Conservation (phyloP, 768 basidiomycete genomes). For the Pulveroboletus sp. region DNA sequence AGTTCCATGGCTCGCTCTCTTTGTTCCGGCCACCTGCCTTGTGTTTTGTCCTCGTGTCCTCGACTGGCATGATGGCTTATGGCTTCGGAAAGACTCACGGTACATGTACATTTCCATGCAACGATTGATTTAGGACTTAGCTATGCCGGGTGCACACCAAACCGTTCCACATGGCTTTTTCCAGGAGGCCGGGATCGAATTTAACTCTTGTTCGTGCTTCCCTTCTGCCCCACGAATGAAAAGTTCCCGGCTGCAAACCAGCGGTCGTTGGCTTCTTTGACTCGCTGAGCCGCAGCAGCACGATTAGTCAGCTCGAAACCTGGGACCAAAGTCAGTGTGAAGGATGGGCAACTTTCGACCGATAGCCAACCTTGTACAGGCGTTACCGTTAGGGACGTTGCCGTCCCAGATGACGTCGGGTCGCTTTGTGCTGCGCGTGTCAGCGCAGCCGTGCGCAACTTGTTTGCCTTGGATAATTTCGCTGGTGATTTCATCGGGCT, state of each 20-base stretch:
- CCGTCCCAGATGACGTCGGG: conserved; percentile 68
- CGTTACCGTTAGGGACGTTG: conserved; percentile 90
- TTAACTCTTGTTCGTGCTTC: conserved; percentile 26
- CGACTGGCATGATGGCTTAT: conserved; percentile 17
- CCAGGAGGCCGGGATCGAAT: neutral
- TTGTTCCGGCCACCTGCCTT: neutral
- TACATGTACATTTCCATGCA: conserved; percentile 14
- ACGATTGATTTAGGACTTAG: neutral
- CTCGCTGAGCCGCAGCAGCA: conserved; percentile 74
- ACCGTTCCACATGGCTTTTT: neutral
- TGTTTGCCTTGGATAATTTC: conserved; percentile 93
- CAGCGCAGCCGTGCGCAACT: conserved; percentile 81
- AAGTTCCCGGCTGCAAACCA: conserved; percentile 92
- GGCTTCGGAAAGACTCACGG: conserved; percentile 10
- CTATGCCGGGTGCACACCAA: neutral
- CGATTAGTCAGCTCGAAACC: conserved; percentile 95
- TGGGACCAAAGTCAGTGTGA: conserved; percentile 15
- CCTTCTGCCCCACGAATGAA: conserved; percentile 66
- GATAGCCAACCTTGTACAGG: conserved; percentile 78
- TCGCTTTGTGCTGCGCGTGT: conserved; percentile 62
- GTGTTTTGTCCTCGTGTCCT: neutral
- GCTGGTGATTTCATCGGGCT: conserved; percentile 44
- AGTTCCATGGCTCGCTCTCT: neutral
- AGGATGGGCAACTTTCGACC: neutral
- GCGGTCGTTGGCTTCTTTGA: conserved; percentile 93